A percentile compares a stretch with the other conserved stretches of the same genome.
These are phyloP conservation scores for Neospermospora avenae DNA, from an alignment of 2,329 filamentous ascomycete genomes.

Conservation along the genomic window DNA sequence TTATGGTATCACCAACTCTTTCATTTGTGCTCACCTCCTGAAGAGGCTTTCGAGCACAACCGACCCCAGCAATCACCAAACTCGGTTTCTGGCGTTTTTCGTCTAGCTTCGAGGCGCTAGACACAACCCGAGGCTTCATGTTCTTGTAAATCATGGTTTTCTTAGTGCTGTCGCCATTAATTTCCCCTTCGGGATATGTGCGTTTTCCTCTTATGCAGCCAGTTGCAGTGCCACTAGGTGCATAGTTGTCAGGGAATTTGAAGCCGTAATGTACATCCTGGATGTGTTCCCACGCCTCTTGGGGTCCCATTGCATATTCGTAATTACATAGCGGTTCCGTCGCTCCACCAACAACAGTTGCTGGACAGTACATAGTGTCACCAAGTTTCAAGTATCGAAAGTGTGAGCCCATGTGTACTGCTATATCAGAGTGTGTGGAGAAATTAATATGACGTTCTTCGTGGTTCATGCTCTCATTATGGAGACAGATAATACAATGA, in stretches of 20 bases:
- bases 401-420: not conserved
- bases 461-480: not conserved
- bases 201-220: not conserved
- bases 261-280: conserved; percentile 1
- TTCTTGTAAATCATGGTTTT: not conserved
- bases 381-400: not conserved
- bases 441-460: not conserved
- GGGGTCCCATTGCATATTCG: not conserved
- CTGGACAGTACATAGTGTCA: not conserved
- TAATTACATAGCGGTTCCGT: not conserved
- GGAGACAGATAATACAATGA: not conserved
- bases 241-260: not conserved
- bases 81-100: not conserved
- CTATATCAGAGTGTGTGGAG: no score
- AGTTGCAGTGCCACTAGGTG: not conserved
- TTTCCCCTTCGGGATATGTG: not conserved
- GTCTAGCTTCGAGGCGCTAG: not conserved
- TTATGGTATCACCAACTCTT: not conserved
- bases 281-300: not conserved
- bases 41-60: not conserved
- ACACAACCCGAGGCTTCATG: not conserved
- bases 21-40: not conserved
- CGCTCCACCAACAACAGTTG: not conserved
- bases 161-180: not conserved
- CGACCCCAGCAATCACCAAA: not conserved